Percentiles rank a stretch among this genome's conserved stretches.
These are phyloP conservation scores for Dichotomopilus funicola DNA, from an alignment of 2,329 filamentous ascomycete species.

Conservation along the genomic window DNA sequence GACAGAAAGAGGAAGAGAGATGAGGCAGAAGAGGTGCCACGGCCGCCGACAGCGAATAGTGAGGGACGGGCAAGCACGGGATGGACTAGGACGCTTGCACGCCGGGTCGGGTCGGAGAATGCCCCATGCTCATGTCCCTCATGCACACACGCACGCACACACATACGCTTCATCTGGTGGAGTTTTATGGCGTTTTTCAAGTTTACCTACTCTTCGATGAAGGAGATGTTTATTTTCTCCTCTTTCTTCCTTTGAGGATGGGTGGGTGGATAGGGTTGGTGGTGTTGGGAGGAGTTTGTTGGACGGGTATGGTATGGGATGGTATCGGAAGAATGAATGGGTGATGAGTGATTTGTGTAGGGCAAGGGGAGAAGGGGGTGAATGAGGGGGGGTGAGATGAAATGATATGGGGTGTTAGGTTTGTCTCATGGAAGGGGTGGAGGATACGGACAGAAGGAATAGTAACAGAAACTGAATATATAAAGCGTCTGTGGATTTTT, in stretches of 20 bases:
- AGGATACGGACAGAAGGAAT: too few relatives aligned
- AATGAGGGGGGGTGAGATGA: not conserved
- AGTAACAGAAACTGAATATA: too few relatives aligned
- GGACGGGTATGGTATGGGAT: not conserved
- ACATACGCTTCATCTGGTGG: slow-evolving; percentile 10
- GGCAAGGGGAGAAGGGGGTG: not conserved
- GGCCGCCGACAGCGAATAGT: too few relatives aligned
- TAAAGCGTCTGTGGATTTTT: too few relatives aligned
- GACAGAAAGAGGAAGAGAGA: too few relatives aligned
- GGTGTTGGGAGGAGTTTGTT: not conserved
- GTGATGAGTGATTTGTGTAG: too few relatives aligned
- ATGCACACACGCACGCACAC: not conserved
- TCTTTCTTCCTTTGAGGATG: not conserved
- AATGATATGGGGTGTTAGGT: too few relatives aligned
- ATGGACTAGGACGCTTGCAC: too few relatives aligned
- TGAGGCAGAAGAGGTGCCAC: too few relatives aligned
- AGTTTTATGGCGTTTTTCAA: slow-evolving; percentile 8
- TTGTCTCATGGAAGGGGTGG: too few relatives aligned
- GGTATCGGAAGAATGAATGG: not conserved
- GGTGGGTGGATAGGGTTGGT: not conserved
- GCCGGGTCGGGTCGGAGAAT: too few relatives aligned
- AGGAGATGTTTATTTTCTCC: not conserved
- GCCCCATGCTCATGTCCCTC: not conserved
- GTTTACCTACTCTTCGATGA: not conserved
- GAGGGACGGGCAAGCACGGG: too few relatives aligned